Base-by-base conservation (phyloP, 176 grass and related monocot genomes). In the Coix lacrymajobi region DNA sequence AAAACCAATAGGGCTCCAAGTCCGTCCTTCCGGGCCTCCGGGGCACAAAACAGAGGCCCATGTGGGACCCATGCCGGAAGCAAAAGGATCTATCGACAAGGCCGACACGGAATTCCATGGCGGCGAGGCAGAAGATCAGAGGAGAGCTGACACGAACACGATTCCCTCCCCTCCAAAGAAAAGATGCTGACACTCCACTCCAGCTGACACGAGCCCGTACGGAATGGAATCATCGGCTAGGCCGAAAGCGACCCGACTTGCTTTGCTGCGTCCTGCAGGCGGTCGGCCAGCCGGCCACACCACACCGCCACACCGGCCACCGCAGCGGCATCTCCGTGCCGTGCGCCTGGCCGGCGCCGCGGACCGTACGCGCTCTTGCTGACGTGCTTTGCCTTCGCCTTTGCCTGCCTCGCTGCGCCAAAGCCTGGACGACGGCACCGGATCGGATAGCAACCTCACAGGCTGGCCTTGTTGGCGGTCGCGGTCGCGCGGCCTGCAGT, bases 171-270 rank as follows among this genome's bases (percentile, higher is more conserved):
- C 14, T 66, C 63, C 62, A 34, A 65, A 65, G 31, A 32, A 63
- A 63, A 63, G 61, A 63, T 63, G 25, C 56, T 60, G 6, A 4
- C 6, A 40, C 39, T 40, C 39, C 1, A 15, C 46, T 52, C 48
- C 2, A 5, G 38, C 28, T 66, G 62, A 38, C 78, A 68, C 22
- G 63, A 38, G 4, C 22, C 45, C 52, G 78, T 17, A 68, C 62
- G 52, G 52, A n/a, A 24, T 24, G 44, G 78, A 38, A 37, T 12
- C 77, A 26, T 51, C 71, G 43, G 28, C 24, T 72, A 29, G 20
- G 15, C 44, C 45, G 82, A 78, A 71, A 71, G 75, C 75, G 75
- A 78, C 83, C 52, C 4, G 52, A 45, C 83, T 74, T 20, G 68
- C 22, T 51, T 51, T 45, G 38, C 22, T 25, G 67, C 67, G 33